A percentile compares a stretch with the other conserved stretches of the same genome.
phyloP scores from a whole-genome alignment of 2,329 filamentous ascomycete genomes.

The Elsinoe fawcettii region DNA sequence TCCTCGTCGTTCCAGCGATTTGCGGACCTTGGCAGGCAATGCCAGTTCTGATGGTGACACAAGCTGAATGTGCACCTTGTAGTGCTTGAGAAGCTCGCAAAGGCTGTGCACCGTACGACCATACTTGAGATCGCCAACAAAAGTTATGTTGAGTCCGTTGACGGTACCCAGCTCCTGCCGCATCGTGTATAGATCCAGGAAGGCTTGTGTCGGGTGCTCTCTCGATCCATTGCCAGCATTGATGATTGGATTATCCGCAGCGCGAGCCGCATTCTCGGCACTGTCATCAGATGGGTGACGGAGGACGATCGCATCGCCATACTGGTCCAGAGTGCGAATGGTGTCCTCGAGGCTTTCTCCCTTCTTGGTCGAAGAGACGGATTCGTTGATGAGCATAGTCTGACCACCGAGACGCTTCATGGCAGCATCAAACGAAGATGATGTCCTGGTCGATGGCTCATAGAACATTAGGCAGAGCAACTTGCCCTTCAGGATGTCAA shows the following conservation, averaged over 20 bases:
- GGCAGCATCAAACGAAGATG: constrained; percentile 89
- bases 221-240: constrained; percentile 94
- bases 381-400: constrained; percentile 72
- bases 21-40: constrained; percentile 66
- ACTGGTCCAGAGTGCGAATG: constrained; percentile 86
- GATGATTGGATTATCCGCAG: constrained; percentile 84
- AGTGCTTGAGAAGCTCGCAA: constrained; percentile 87
- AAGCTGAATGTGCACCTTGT: constrained; percentile 88
- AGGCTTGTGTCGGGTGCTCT: constrained; percentile 95
- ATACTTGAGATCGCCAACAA: constrained; percentile 86
- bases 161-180: constrained; percentile 95
- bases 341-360: constrained; percentile 91
- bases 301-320: constrained; percentile 90
- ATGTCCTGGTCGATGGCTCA: constrained; percentile 93
- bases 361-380: constrained; percentile 84
- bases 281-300: constrained; percentile 80
- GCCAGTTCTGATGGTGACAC: constrained; percentile 73
- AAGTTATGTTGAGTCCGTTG: constrained; percentile 91
- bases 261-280: constrained; percentile 75
- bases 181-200: constrained; percentile 96
- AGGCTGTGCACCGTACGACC: constrained; percentile 93
- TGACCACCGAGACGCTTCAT: constrained; percentile 96
- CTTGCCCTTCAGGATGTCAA: constrained; percentile 77
- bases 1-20: constrained; percentile 62
- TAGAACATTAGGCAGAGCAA: constrained; percentile 93